A percentile compares a stretch with the other conserved stretches of the same genome.
These are phyloP conservation scores for Pinus tabuliformis DNA, from an alignment of 75 land plant species.

Conservation along the genomic window DNA sequence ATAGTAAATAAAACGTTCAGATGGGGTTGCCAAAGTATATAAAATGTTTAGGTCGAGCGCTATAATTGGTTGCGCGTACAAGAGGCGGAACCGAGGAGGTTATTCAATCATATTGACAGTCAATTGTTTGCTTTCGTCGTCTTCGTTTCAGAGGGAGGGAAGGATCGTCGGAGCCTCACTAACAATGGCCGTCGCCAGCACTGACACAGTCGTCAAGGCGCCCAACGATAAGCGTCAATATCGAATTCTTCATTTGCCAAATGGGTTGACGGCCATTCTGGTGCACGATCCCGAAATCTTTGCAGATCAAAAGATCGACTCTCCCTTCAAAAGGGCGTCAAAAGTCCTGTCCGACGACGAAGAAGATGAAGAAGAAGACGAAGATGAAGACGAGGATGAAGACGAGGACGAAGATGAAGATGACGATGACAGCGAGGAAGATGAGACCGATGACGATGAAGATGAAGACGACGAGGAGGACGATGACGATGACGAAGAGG, in stretches of 20 bases:
- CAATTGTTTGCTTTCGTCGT: too few relatives aligned
- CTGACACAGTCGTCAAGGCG: slow-evolving; percentile 45
- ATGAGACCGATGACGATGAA: slow-evolving; percentile 13
- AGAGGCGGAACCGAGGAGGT: too few relatives aligned
- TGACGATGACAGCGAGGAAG: slow-evolving; percentile 20
- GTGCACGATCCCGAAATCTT: slow-evolving; percentile 74
- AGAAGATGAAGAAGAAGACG: slow-evolving; percentile 26
- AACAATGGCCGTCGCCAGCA: slow-evolving; percentile 2
- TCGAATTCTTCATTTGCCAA: slow-evolving; percentile 41
- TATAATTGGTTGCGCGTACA: too few relatives aligned
- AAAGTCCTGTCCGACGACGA: slow-evolving; percentile 16
- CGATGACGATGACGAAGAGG: background rate
- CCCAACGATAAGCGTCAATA: slow-evolving; percentile 59
- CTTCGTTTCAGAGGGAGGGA: too few relatives aligned
- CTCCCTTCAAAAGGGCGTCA: background rate
- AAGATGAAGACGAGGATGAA: slow-evolving; percentile 25
- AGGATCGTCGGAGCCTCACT: too few relatives aligned
- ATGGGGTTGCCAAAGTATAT: too few relatives aligned
- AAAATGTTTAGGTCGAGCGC: too few relatives aligned
- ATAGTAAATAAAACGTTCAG: too few relatives aligned
- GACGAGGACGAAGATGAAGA: slow-evolving; percentile 32
- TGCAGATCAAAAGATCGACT: background rate
- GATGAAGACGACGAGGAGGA: slow-evolving; percentile 8
- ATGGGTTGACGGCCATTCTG: slow-evolving; percentile 59
- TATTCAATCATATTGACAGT: too few relatives aligned